Percentiles rank a stretch among this genome's conserved stretches.
phyloP scores from a whole-genome alignment of 352 stramenopile genomes.

The Phytophthora macrochlamydospora region DNA sequence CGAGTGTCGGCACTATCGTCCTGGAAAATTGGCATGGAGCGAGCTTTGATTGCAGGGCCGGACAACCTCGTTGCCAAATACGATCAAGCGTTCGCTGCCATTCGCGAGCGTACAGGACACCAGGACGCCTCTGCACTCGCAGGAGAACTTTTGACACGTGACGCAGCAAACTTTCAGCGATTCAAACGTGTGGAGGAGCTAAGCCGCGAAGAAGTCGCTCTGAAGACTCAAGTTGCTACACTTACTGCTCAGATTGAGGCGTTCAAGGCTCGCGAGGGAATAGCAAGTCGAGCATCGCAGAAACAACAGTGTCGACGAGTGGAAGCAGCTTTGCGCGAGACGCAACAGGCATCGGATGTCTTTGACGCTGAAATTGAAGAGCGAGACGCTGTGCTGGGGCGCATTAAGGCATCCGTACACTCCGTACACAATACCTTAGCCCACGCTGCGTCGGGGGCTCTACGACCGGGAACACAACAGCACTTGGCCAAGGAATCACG shows the following conservation, averaged over 20 bases:
- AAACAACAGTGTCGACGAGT: conserved; percentile 59
- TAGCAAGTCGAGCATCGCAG: conserved; percentile 59
- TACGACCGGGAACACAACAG: conserved; percentile 20
- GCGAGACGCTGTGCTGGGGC: conserved; percentile 48
- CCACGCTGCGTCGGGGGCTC: conserved; percentile 50
- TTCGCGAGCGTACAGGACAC: conserved; percentile 60
- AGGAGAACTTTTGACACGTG: conserved; percentile 54
- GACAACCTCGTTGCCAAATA: conserved; percentile 64
- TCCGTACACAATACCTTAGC: conserved; percentile 75
- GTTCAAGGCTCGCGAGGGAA: conserved; percentile 72
- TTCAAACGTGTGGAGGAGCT: conserved; percentile 80
- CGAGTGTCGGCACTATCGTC: conserved; percentile 62
- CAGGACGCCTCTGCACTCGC: conserved; percentile 57
- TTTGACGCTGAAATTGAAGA: conserved; percentile 68
- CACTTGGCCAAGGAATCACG: conserved; percentile 29
- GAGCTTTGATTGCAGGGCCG: conserved; percentile 49
- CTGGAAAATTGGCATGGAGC: conserved; percentile 81
- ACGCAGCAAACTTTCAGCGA: conserved; percentile 82
- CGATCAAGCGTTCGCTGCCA: conserved; percentile 63
- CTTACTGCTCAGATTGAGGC: conserved; percentile 56
- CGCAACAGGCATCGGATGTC: conserved; percentile 45
- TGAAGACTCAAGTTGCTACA: conserved; percentile 55
- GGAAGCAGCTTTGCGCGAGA: conserved; percentile 39
- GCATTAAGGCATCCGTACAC: conserved; percentile 74
- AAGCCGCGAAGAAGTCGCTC: conserved; percentile 55